Conservation (phyloP, 2,329 filamentous ascomycete genomes). For the Diaporthe nobilis region DNA sequence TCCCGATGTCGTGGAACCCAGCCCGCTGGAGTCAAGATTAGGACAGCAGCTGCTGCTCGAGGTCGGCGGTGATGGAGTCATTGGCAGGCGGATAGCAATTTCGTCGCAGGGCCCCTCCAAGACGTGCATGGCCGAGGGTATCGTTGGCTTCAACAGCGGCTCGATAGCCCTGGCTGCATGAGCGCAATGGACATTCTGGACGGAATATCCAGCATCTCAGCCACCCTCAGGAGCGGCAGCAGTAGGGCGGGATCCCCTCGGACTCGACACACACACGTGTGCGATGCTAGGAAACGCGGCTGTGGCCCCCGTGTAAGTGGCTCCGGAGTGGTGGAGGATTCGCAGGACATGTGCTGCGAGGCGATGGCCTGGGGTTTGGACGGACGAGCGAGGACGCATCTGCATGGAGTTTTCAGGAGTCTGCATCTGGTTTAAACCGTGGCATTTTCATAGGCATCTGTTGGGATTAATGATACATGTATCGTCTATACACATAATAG, state of each 20-base stretch:
- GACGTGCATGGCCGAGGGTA: constrained; percentile 35
- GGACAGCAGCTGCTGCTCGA: constrained; percentile 33
- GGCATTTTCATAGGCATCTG: background rate
- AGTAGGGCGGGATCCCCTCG: background rate
- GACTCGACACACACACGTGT: background rate
- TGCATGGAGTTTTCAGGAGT: constrained; percentile 16
- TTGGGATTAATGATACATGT: background rate
- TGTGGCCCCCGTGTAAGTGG: background rate
- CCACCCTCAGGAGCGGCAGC: background rate
- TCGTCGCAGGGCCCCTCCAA: background rate
- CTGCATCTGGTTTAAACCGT: background rate
- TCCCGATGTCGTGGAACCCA: background rate
- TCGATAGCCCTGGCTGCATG: constrained; percentile 13
- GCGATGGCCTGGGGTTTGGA: background rate
- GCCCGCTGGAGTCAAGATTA: constrained; percentile 20
- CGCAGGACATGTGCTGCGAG: background rate
- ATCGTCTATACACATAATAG: background rate
- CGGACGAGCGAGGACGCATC: background rate
- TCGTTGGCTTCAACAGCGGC: constrained; percentile 41
- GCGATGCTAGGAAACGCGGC: background rate
- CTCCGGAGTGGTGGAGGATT: background rate
- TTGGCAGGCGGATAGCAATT: constrained; percentile 40
- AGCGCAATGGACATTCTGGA: background rate
- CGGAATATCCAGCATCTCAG: background rate
- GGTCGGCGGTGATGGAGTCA: constrained; percentile 38